A percentile compares a stretch with the other conserved stretches of the same genome.
phyloP scores from a whole-genome alignment of 1,284 basidiomycete genomes.

The Boletellus deceptivus region DNA sequence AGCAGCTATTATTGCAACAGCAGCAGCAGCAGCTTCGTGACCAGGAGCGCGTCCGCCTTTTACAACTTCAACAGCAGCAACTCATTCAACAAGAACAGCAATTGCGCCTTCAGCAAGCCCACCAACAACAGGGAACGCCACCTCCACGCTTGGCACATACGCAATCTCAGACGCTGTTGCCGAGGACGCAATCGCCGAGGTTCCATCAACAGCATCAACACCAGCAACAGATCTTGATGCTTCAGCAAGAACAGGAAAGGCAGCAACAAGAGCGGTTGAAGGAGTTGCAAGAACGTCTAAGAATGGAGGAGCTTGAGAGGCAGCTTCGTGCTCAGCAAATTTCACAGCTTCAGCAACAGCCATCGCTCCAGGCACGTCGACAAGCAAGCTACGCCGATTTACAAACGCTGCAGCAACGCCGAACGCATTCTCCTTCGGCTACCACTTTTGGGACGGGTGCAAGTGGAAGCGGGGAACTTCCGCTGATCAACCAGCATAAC shows the following conservation, averaged over 20 bases:
- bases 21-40: slow-evolving; percentile 41
- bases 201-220: slow-evolving; percentile 65
- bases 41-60: slow-evolving; percentile 39
- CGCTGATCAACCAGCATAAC: slow-evolving; percentile 45
- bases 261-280: slow-evolving; percentile 43
- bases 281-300: slow-evolving; percentile 59
- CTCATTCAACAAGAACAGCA: slow-evolving; percentile 36
- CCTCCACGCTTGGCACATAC: slow-evolving; percentile 57
- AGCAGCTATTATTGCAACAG: slow-evolving; percentile 38
- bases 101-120: slow-evolving; percentile 39
- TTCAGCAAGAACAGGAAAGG: slow-evolving; percentile 60
- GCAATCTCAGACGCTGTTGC: slow-evolving; percentile 49
- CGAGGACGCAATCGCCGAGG: slow-evolving; percentile 67
- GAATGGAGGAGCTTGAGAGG: slow-evolving; percentile 60
- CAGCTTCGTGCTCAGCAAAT: slow-evolving; percentile 51
- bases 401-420: slow-evolving; percentile 34
- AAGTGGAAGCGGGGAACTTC: slow-evolving; percentile 24
- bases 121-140: slow-evolving; percentile 53
- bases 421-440: slow-evolving; percentile 50
- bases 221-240: slow-evolving; percentile 60
- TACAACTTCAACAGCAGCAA: slow-evolving; percentile 40
- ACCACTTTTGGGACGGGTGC: slow-evolving; percentile 29
- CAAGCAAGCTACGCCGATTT: slow-evolving; percentile 36
- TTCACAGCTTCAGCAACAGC: slow-evolving; percentile 48
- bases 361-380: slow-evolving; percentile 40